Conservation (phyloP, 306 rosid genomes). For the Cucumis hystrix region DNA sequence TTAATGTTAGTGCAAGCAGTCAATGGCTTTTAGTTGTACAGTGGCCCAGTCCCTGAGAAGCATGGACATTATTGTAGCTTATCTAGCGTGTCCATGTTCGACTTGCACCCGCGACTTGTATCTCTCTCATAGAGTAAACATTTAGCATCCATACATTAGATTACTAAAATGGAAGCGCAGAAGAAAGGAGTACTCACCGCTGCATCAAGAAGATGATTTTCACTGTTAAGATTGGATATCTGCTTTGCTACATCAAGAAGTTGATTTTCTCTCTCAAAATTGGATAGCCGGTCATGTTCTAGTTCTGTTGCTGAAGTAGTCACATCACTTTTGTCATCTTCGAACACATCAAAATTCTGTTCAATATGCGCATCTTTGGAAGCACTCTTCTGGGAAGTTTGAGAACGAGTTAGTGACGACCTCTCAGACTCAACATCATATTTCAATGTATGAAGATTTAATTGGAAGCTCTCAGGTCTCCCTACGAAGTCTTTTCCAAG, state of each 20-base stretch:
- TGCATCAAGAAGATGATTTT: slow-evolving; percentile 23
- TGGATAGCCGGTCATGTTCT: slow-evolving; percentile 19
- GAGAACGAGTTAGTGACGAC: slow-evolving; percentile 23
- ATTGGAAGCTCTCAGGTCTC: slow-evolving; percentile 43
- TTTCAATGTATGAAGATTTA: slow-evolving; percentile 32
- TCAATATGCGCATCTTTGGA: slow-evolving; percentile 15
- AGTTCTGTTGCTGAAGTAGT: slow-evolving; percentile 17
- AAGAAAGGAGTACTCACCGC: slow-evolving; percentile 27
- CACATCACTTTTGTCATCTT: slow-evolving; percentile 16
- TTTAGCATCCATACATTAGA: background rate
- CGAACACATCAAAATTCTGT: slow-evolving; percentile 20
- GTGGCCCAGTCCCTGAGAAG: too few species aligned
- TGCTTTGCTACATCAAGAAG: slow-evolving; percentile 13
- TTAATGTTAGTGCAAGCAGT: background rate
- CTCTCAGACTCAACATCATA: slow-evolving; percentile 22
- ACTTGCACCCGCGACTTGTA: background rate
- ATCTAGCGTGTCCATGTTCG: too few species aligned
- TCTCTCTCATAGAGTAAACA: background rate
- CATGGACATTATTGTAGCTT: too few species aligned
- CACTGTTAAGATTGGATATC: slow-evolving; percentile 11
- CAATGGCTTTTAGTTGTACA: background rate
- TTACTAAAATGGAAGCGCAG: background rate
- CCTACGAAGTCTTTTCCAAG: slow-evolving; percentile 46
- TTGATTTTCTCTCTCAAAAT: slow-evolving; percentile 8
- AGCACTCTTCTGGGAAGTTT: slow-evolving; percentile 19